These are phyloP conservation scores for Diaporthe capsici DNA, from an alignment of 2,329 filamentous ascomycete species.

Conservation along the genomic window DNA sequence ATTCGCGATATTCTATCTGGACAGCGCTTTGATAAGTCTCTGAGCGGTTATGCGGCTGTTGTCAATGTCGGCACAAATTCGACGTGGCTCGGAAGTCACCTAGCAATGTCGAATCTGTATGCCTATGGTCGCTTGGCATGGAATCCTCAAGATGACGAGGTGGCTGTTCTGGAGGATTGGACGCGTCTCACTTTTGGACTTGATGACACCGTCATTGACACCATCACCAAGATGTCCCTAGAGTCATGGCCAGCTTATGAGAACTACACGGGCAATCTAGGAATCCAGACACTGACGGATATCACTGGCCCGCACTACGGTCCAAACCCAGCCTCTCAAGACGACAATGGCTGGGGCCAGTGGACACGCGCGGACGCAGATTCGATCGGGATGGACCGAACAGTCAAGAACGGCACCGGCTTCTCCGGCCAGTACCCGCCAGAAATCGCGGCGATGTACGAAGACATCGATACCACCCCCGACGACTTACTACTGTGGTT, in stretches of 20 bases:
- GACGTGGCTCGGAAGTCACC: conserved; percentile 78
- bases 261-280: conserved; percentile 79
- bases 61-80: conserved; percentile 76
- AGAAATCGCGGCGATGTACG: conserved; percentile 70
- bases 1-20: conserved; percentile 74
- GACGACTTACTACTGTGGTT: conserved; percentile 81
- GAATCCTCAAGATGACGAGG: conserved; percentile 66
- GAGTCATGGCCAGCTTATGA: conserved; percentile 80
- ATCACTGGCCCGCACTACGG: conserved; percentile 78
- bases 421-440: conserved; percentile 76
- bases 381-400: conserved; percentile 79
- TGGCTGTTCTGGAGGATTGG: conserved; percentile 73
- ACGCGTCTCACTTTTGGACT: conserved; percentile 75
- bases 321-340: conserved; percentile 76
- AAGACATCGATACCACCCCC: conserved; percentile 73
- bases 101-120: conserved; percentile 80
- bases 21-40: conserved; percentile 67
- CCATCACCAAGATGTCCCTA: conserved; percentile 75
- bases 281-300: conserved; percentile 78
- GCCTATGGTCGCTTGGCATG: conserved; percentile 78
- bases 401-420: conserved; percentile 76
- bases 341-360: conserved; percentile 78
- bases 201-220: conserved; percentile 67
- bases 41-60: conserved; percentile 76
- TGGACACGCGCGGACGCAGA: conserved; percentile 76